phyloP scores from a whole-genome alignment of 805 yeast genomes.

The Dipodascus geniculatus region DNA sequence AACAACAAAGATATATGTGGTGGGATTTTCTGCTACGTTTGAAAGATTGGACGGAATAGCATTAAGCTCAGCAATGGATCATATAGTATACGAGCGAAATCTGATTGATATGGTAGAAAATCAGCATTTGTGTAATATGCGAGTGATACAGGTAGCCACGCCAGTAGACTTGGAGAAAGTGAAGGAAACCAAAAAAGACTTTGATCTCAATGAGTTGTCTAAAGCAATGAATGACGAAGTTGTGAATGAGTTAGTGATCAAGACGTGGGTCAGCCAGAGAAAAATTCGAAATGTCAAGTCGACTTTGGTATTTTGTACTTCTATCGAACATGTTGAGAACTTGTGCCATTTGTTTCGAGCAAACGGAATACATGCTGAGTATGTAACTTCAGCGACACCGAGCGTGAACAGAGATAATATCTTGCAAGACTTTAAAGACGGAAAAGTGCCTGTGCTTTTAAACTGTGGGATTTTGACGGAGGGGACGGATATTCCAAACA shows the following conservation, averaged over 20 bases:
- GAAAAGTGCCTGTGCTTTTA: slow-evolving; percentile 58
- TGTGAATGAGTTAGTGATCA: slow-evolving; percentile 43
- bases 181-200: slow-evolving; percentile 36
- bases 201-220: slow-evolving; percentile 38
- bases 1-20: slow-evolving; percentile 38
- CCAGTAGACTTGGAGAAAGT: slow-evolving; percentile 34
- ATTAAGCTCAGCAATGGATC: slow-evolving; percentile 50
- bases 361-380: slow-evolving; percentile 57
- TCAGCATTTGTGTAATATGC: slow-evolving; percentile 59
- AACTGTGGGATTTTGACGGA: slow-evolving; percentile 89
- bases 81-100: slow-evolving; percentile 59
- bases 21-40: slow-evolving; percentile 86
- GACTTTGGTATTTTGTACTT: slow-evolving; percentile 69
- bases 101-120: slow-evolving; percentile 54
- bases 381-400: slow-evolving; percentile 57
- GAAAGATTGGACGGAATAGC: slow-evolving; percentile 61
- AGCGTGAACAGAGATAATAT: slow-evolving; percentile 38
- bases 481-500: slow-evolving; percentile 88
- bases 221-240: slow-evolving; percentile 41
- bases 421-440: slow-evolving; percentile 46
- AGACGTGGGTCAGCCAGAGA: slow-evolving; percentile 34
- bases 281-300: slow-evolving; percentile 32
- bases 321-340: slow-evolving; percentile 50
- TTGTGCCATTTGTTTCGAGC: slow-evolving; percentile 41
- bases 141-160: slow-evolving; percentile 45